Conservation (phyloP, 108 stramenopile genomes). For the Hondaea fermentalgiana region DNA sequence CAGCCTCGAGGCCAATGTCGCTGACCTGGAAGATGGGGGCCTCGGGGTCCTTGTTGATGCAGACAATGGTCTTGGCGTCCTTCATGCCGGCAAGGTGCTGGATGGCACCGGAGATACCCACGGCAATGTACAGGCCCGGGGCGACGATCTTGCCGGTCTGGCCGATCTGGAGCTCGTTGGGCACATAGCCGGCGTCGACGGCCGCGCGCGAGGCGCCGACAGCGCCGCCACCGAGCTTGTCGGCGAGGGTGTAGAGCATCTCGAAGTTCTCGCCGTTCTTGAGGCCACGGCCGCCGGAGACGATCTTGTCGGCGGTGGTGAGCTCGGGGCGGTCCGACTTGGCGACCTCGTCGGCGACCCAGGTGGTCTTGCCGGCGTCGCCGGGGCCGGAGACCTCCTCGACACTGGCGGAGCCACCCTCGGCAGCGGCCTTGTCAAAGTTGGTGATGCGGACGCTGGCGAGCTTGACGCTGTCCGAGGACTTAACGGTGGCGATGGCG, state of each 20-base stretch:
- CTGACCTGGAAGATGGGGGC: slow-evolving; percentile 98
- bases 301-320: slow-evolving; percentile 73
- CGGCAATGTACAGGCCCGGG: slow-evolving; percentile 83
- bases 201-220: slow-evolving; percentile 61
- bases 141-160: slow-evolving; percentile 98
- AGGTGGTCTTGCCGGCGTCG: slow-evolving; percentile 35
- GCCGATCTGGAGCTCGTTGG: slow-evolving; percentile 97
- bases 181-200: slow-evolving; percentile 94
- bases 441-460: slow-evolving; percentile 80
- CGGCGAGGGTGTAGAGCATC: slow-evolving; percentile 84
- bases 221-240: slow-evolving; percentile 81
- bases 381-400: slow-evolving; percentile 53
- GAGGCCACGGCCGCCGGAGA: slow-evolving; percentile 92
- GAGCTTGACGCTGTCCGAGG: slow-evolving; percentile 67
- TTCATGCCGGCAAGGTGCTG: slow-evolving; percentile 99
- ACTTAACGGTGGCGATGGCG: slow-evolving; percentile 83
- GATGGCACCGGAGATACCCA: slow-evolving; percentile 99
- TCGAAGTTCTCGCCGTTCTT: slow-evolving; percentile 88
- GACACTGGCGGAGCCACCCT: slow-evolving; percentile 44
- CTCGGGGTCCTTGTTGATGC: slow-evolving; percentile 97
- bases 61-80: slow-evolving; percentile 95
- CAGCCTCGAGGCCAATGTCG: slow-evolving; percentile 89
- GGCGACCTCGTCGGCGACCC: slow-evolving; percentile 48
- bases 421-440: slow-evolving; percentile 85
- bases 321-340: slow-evolving; percentile 90